Base-by-base conservation (phyloP, 768 basidiomycete genomes). In the Termitomyces sp. region DNA sequence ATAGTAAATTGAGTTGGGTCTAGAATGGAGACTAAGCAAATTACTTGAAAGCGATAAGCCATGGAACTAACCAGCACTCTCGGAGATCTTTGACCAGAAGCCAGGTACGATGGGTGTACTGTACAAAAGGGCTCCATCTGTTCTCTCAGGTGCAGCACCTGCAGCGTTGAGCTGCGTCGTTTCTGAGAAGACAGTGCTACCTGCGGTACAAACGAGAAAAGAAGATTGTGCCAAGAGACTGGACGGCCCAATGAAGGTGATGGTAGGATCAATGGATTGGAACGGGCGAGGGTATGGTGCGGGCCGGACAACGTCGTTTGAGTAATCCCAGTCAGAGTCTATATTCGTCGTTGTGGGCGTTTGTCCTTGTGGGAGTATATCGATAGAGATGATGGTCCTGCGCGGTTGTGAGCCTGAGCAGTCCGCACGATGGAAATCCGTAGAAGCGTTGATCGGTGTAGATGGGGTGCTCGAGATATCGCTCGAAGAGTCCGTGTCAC, bases 1-100 rank as follows among this genome's bases (percentile, higher is more conserved):
- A 90, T 87, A 2, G 79, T 82, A 68, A 80, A 90, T 56, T 78
- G 70, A 4, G 85, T 82, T 22, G 86, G 85, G 69, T 90, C 88
- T 90, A 58, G 54, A 18, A 46, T 44, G 33, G 18, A 49, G 16
- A 42, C 58, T 58, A 60, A 64, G 57, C 28, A 55, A 35, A 7
- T 36, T 43, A 60, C 28, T 26, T 13, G 18, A 43, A 35, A 18
- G 44, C 22, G 36, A 43, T 22, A 9, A 48, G 54, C n/a, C 24
- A 5, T 49, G 24, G 10, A 20, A 63, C 78, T 55, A 63, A 88
- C 88, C 84, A 62, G 76, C 61, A 53, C 80, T 79, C 60, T 76
- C 72, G 54, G 79, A 79, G 57, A 90, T 75, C 22, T 75, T 79
- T 18, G 76, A 71, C 88, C 88, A 90, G 64, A 80, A 89, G 47